Conservation (phyloP, 2,329 filamentous ascomycete species). For the Alternaria hordeiaustralica region DNA sequence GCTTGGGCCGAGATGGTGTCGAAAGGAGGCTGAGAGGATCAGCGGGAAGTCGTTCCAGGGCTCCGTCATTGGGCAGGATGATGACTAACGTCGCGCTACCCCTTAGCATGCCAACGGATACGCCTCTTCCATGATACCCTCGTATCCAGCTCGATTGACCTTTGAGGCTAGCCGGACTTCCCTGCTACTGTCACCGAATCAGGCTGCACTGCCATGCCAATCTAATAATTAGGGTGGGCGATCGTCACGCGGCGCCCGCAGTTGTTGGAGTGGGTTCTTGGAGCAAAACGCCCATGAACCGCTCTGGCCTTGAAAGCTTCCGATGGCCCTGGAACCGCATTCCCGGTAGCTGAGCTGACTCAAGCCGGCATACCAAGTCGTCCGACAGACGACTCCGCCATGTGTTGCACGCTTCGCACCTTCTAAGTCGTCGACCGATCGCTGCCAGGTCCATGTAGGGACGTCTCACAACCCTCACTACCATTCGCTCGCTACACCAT, state of each 20-base stretch:
- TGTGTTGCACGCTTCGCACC: background rate
- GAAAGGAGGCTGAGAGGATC: constrained; percentile 17
- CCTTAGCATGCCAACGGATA: constrained; percentile 14
- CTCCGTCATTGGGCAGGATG: constrained; percentile 13
- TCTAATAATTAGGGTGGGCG: constrained; percentile 11
- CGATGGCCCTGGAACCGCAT: background rate
- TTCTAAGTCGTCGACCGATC: background rate
- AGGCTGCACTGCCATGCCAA: background rate
- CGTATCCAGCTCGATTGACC: constrained; percentile 14
- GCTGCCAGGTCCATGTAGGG: background rate
- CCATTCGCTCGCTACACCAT: constrained; percentile 24
- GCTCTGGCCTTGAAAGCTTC: background rate
- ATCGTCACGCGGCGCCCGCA: background rate
- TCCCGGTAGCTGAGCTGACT: background rate
- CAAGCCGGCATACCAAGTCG: background rate
- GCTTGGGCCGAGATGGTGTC: background rate
- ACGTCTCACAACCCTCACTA: background rate
- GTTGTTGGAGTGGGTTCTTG: background rate
- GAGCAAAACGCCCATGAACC: background rate
- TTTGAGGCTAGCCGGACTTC: constrained; percentile 1
- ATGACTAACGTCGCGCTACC: constrained; percentile 3
- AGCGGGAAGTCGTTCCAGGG: constrained; percentile 6
- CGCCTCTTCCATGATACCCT: constrained; percentile 12
- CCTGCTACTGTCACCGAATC: constrained; percentile 6
- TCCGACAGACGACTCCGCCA: background rate